Conservation (phyloP, 495 filamentous ascomycete species). For the Barbatosphaeria neglecta region DNA sequence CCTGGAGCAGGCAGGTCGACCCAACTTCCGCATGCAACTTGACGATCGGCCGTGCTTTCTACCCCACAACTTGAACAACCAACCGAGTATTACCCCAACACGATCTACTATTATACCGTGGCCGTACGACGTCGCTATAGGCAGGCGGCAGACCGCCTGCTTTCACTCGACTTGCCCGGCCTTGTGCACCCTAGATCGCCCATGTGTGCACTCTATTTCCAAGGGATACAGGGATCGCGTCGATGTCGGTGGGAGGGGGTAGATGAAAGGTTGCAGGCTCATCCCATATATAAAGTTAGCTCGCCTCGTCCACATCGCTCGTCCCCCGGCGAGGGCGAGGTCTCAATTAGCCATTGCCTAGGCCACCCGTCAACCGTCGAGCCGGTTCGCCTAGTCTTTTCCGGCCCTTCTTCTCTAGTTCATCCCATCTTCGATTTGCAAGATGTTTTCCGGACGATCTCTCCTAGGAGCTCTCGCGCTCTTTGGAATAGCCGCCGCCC, state of each 20-base stretch:
- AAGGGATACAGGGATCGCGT: background rate
- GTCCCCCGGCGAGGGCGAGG: no score
- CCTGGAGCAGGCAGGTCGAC: background rate
- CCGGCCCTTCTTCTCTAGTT: background rate
- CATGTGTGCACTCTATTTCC: background rate
- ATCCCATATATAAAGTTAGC: background rate
- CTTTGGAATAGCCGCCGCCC: conserved; percentile 10
- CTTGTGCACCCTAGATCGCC: background rate
- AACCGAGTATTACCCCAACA: no score
- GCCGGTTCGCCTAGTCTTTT: background rate
- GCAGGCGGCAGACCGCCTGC: background rate
- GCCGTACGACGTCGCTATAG: no score
- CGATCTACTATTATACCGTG: background rate
- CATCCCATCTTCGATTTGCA: background rate
- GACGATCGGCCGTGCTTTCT: background rate
- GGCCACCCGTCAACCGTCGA: background rate
- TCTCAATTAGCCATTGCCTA: background rate
- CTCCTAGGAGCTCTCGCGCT: conserved; percentile 17
- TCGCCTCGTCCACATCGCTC: background rate
- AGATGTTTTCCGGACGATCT: background rate
- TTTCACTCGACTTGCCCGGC: background rate
- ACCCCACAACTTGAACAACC: background rate
- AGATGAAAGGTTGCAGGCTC: background rate
- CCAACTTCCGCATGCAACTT: background rate
- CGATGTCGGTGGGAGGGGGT: background rate